Evolutionary conservation across 495 filamentous ascomycete genomes (phyloP), one percentile per base, ranked within the genome.

Genomic region (Trichoderma asperelloides): DNA sequence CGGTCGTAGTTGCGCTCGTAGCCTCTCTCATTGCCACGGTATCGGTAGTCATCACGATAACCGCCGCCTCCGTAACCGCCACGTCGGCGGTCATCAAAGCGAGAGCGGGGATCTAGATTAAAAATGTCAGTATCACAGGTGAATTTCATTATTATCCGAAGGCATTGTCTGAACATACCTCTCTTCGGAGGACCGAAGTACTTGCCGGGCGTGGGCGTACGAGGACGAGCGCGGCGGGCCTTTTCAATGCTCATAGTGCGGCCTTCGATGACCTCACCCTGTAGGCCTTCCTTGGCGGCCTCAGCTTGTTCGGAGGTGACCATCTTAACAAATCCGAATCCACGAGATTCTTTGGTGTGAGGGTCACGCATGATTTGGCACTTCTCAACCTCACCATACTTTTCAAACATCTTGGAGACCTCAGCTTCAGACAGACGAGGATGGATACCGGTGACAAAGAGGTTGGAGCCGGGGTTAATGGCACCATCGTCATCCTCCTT

Each of bases 291-390:
- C 81, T 96, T 96, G 70, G 96, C 96, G 71, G 93, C 93, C 78
- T 97, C 93, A 64, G 95, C 95, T 76, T 93, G 89, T 68, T 98
- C 94, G 37, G 89, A 84, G 68, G 91, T 96, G 49, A 89, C 86
- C 93, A 98, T 97, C 83, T 98, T 98, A 76, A 99, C 96, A 81
- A 99, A 99, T 66, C 96, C 95, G 71, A 99, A 99, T 71, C 95
- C 95, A 82, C 95, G 96, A 70, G 93, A 97, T 79, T 98, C 96
- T 80, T 96, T 93, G 71, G 90, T 93, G 78, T 98, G 96, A 66
- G 95, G 95, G 76, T 98, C 96, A 73, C 93, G 84, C 96, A 99
- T 98, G 84, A 99, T 99, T 71, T 97, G 95, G 82, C 93, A 97
- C 80, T 96, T 97, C 80, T 97, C 94, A 41, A 99, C 95, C 76